Evolutionary conservation across 257 asterid genomes (phyloP), one percentile per base, ranked within the genome.

Genomic region (Misopates orontium): DNA sequence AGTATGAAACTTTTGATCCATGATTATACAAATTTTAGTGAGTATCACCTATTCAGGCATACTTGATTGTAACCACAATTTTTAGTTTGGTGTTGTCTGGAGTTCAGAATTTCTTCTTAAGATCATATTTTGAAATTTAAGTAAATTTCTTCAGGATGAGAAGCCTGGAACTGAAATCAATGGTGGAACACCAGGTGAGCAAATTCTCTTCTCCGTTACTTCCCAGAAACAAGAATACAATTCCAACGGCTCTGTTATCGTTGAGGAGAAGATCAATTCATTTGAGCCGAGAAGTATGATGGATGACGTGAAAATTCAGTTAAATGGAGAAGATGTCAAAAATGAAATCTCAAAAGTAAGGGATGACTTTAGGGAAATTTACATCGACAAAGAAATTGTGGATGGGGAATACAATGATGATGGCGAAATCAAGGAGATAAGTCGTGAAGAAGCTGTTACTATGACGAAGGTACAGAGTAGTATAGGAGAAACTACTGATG

Each of bases 101-200:
- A 51, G 14, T 32, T 32, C 49, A 20, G 15, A 65, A 17, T 36
- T 7, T 49, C 36, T 28, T 28, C 36, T 19, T 14, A 22, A 70
- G 32, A 53, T 20, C 9, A 20, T 32, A 12, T 41, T 63, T 48
- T 47, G 8, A 19, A 45, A 47, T 73, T 55, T 39, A 25, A 6
- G 48, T 32, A 25, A 58, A 39, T 70, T 62, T 66, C 32, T 74
- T 19, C 75, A 85, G 95, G 85, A 74, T 60, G 81, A 60, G 73
- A 70, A 72, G 60, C 66, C 42, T 24, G 58, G 41, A 31, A 45
- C 47, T 47, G 73, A 75, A 28, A 62, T 62, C 32, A 39, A 60
- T 60, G 76, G 58, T 25, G 71, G 23, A 41, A 70, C 57, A 51
- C 60, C 45, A 47, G 69, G 19, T 9, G 60, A 68, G 42, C 22